Evolutionary conservation across 257 asterid species (phyloP).

Genomic region (Scutellaria galericulata): DNA sequence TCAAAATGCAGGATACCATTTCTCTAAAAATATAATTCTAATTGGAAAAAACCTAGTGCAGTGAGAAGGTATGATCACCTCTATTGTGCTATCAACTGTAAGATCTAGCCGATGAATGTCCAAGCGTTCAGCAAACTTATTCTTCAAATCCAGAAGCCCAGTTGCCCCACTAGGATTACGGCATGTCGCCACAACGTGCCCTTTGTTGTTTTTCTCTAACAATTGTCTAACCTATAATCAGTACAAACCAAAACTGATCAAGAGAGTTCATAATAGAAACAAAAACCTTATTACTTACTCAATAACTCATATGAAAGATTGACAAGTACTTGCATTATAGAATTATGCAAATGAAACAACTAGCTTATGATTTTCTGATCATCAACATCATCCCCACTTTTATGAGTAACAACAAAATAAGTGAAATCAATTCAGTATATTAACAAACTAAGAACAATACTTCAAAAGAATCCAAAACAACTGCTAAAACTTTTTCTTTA

Average conservation of each 20-base stretch:
- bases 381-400: not conserved
- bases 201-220: conserved; percentile 66
- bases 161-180: conserved; percentile 75
- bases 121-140: conserved; percentile 67
- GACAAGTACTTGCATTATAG: not conserved
- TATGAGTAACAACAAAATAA: not conserved
- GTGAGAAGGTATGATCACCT: conserved; percentile 49
- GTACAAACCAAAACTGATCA: conserved; percentile 13
- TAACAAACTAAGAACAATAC: not conserved
- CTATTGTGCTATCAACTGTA: conserved; percentile 76
- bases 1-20: not conserved
- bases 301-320: conserved; percentile 5
- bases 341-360: conserved; percentile 6
- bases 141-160: conserved; percentile 71
- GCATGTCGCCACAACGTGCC: conserved; percentile 83
- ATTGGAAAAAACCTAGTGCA: not conserved
- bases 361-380: not conserved
- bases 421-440: not conserved
- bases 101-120: conserved; percentile 82
- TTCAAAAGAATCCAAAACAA: not conserved
- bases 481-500: not conserved
- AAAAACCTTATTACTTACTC: conserved; percentile 9
- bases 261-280: conserved; percentile 1
- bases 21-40: not conserved
- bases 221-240: conserved; percentile 74